Percentiles rank a stretch among this genome's conserved stretches.
Conservation (phyloP, 768 basidiomycete genomes). For the Lepiota venenata region DNA sequence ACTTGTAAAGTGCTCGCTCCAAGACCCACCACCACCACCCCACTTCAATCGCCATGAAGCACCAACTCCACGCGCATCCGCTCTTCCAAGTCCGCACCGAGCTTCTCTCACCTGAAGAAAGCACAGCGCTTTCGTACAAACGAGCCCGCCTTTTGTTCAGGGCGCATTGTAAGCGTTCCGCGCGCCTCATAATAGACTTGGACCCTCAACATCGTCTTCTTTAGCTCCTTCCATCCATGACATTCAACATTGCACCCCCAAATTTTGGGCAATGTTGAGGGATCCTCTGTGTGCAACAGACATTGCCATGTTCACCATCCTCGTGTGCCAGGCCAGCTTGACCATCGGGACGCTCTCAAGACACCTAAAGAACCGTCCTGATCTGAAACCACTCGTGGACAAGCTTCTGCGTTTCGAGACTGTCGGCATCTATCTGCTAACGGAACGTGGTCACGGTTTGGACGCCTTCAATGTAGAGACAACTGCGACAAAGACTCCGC, state of each 20-base stretch:
- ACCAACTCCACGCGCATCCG: conserved; percentile 39
- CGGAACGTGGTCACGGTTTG: conserved; percentile 58
- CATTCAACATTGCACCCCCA: conserved; percentile 43
- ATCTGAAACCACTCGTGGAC: conserved; percentile 45
- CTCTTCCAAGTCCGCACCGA: conserved; percentile 43
- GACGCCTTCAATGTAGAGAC: conserved; percentile 62
- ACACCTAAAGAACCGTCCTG: conserved; percentile 44
- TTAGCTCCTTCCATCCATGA: conserved; percentile 42
- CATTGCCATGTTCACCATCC: conserved; percentile 49
- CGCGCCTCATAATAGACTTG: background rate
- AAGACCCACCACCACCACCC: background rate
- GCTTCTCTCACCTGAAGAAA: conserved; percentile 41
- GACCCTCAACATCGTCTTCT: conserved; percentile 10
- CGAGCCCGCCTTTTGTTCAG: conserved; percentile 46
- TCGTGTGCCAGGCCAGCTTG: conserved; percentile 50
- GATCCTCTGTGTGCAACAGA: conserved; percentile 51
- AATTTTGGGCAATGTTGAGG: conserved; percentile 51
- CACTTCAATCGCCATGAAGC: conserved; percentile 25
- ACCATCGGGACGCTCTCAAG: conserved; percentile 52
- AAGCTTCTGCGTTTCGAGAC: conserved; percentile 50
- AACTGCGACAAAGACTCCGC: conserved; percentile 46
- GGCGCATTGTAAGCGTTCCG: conserved; percentile 38
- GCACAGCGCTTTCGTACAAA: conserved; percentile 46
- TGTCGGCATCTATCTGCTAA: conserved; percentile 49
- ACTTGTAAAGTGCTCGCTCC: background rate